A percentile compares a stretch with the other conserved stretches of the same genome.
These are phyloP conservation scores for Tolypocladium amazonense DNA, from an alignment of 2,329 filamentous ascomycete genomes.

Conservation along the genomic window DNA sequence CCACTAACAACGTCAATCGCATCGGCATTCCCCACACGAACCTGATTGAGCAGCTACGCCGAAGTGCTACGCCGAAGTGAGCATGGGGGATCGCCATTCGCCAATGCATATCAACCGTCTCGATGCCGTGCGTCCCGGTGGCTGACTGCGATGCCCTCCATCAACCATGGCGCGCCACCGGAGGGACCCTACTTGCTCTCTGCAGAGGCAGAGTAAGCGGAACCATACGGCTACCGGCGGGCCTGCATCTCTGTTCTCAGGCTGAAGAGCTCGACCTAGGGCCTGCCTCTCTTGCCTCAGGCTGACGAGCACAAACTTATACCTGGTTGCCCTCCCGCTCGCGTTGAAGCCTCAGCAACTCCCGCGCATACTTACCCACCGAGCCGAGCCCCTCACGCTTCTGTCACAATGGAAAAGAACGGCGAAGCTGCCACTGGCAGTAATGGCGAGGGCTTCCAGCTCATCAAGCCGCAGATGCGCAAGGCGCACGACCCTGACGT, in stretches of 20 bases:
- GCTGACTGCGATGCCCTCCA: background rate
- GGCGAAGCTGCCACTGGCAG: background rate
- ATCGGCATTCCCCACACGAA: background rate
- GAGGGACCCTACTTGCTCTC: background rate
- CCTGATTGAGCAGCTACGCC: background rate
- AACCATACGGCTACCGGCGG: background rate
- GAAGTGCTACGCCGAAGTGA: background rate
- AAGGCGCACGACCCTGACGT: slow-evolving; percentile 10
- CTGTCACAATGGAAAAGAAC: background rate
- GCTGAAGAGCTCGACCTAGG: background rate
- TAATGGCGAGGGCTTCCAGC: background rate
- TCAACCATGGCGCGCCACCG: background rate
- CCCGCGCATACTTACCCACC: background rate
- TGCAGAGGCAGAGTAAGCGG: background rate
- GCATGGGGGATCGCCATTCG: background rate
- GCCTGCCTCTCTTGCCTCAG: background rate
- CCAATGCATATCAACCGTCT: background rate
- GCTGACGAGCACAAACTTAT: background rate
- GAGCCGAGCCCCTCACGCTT: background rate
- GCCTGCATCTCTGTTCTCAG: background rate
- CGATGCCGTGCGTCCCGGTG: background rate
- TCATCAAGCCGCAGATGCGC: slow-evolving; percentile 5
- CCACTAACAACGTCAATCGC: background rate
- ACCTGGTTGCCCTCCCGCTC: background rate
- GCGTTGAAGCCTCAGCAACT: background rate